Base-by-base conservation (phyloP, 2,329 filamentous ascomycete genomes). In the Chrysosporium queenslandicum region DNA sequence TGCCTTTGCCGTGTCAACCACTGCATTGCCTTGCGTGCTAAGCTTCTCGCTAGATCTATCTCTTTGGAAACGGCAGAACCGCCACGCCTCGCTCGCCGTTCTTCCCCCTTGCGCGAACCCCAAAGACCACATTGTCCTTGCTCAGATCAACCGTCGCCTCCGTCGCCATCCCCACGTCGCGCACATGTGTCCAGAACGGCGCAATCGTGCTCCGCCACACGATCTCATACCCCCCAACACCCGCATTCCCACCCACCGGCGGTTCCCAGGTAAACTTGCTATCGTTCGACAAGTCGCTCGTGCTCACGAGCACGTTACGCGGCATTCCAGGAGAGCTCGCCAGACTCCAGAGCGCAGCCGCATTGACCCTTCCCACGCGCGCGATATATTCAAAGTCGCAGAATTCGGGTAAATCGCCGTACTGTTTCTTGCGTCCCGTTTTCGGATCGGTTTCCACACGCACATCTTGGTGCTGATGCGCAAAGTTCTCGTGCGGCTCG, bases 111-210 rank as follows among this genome's bases (percentile, higher is more conserved):
- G 52, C 52, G 12, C 52, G 39, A 25, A 54, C 34, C 12, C 52
- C 52, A 46, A 54, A 54, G 21, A 54, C 34, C 25, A 54, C 52
- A 54, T 54, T 54, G 21, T 54, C 52, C 41, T 54, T 54, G 23
- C 52, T 54, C 37, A 54, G 16, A 12, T 54, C 52, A 37, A 54
- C 23, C 9, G 46, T 54, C 14, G 46, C 52, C 27, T 46, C 46
- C 29, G 23, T 47, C 23, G 32, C 46, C 41, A 46, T 54, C 16
- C 52, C 52, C 20, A 54, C 52, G 34, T 54, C 52, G 18, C 39
- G 40, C 21, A 45, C 40, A 46, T 54, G 37, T 20, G 52, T 54
- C 52, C 52, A 54, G 41, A 54, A 54, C n/a, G 52, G 52, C 12
- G 52, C 46, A 46, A 46, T 46, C 25, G 52, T 54, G 52, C 52